phyloP scores from a whole-genome alignment of 208 protist genomes.

The Entamoeba moshkovskii region DNA sequence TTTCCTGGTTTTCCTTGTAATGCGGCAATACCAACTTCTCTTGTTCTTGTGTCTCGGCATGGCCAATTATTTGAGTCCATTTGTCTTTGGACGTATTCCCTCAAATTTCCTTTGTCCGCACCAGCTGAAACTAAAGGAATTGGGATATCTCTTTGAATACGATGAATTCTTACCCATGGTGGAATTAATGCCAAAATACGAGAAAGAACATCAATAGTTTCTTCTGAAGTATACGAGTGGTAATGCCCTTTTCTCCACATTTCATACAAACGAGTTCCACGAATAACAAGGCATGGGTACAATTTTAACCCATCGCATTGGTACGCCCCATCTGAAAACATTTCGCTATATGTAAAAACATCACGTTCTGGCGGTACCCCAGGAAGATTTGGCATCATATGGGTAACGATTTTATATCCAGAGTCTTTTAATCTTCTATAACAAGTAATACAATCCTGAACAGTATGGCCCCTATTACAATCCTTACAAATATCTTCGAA shows the following conservation, averaged over 20 bases:
- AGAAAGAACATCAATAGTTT: slow-evolving; percentile 70
- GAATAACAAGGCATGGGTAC: slow-evolving; percentile 94
- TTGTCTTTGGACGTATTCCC: slow-evolving; percentile 66
- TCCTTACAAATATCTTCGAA: slow-evolving; percentile 76
- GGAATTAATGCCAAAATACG: slow-evolving; percentile 74
- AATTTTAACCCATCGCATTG: slow-evolving; percentile 89
- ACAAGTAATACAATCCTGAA: slow-evolving; percentile 38
- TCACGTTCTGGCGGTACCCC: neutral
- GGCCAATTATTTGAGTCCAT: neutral
- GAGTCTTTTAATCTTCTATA: slow-evolving; percentile 81
- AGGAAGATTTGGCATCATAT: slow-evolving; percentile 97
- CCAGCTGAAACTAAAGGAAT: slow-evolving; percentile 83
- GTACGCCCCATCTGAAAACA: slow-evolving; percentile 51
- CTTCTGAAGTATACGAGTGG: slow-evolving; percentile 24
- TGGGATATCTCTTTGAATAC: slow-evolving; percentile 89
- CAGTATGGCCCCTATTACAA: slow-evolving; percentile 52
- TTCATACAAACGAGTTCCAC: slow-evolving; percentile 76
- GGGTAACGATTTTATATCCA: slow-evolving; percentile 92
- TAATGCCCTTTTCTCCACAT: slow-evolving; percentile 64
- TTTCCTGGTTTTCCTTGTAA: neutral
- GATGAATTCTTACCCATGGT: slow-evolving; percentile 92
- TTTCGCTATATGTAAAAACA: neutral
- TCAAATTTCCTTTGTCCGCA: slow-evolving; percentile 83
- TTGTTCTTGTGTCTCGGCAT: slow-evolving; percentile 18
- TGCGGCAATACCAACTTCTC: slow-evolving; percentile 31